Evolutionary conservation across 1,284 basidiomycete species (phyloP), one percentile per base, ranked within the genome.

Genomic region (Tilletia horrida): DNA sequence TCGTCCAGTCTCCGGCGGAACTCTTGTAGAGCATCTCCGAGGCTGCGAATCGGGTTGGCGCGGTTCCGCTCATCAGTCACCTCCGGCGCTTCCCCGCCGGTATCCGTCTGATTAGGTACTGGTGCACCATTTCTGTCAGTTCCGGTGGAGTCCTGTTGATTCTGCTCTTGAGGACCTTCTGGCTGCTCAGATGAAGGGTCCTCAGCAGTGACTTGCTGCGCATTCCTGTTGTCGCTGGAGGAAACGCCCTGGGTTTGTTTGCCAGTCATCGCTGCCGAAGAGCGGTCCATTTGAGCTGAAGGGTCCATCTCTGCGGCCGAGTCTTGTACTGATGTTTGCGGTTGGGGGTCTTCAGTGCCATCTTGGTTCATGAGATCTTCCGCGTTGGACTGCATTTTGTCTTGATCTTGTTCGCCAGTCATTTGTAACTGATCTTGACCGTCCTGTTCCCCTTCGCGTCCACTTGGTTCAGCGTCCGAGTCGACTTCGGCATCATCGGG

Each of bases 11-110:
- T 88, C 69, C 91, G 88, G 65, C 87, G 88, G 72, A 97, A 91
- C 77, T 94, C 91, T 73, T 90, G 87, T 66, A 93, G 83, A 1
- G 91, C 87, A 79, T 97, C 94, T 44, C 93, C 93, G 2, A 95
- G 87, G 70, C 88, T 90, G 66, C 93, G 90, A 31, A 90, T 83
- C 3, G 91, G 88, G 74, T 92, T 90, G 43, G 72, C 70, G 1
- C 68, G 55, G 27, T 67, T 13, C 16, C 59, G 47, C 23, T 64
- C 50, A 3, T 66, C 71, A 3, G 66, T 70, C n/a, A 67, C 65
- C 14, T 65, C 68, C 45, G 21, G 66, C 69, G 66, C 62, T 16
- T 62, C 66, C 6, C 29, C 62, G 7, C 25, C 42, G 11, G 66
- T 65, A 11, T 59, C 62, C 44, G 63, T 40, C 9, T 67, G 69